A percentile compares a stretch with the other conserved stretches of the same genome.
Conservation (phyloP, 192 early-diverging fungal species). For the Paraglomus brasilianum region DNA sequence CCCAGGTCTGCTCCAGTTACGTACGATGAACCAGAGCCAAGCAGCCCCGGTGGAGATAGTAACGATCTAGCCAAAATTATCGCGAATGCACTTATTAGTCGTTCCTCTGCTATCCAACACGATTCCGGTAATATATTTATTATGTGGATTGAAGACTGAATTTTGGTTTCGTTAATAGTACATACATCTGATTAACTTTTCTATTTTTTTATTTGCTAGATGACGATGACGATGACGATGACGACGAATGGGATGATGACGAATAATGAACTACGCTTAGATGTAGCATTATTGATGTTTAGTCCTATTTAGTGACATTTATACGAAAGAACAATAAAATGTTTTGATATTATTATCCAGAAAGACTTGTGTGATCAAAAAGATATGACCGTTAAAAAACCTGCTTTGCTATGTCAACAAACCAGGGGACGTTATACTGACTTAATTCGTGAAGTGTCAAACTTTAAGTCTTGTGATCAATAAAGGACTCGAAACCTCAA, state of each 20-base stretch:
- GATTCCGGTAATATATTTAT: slow-evolving; percentile 14
- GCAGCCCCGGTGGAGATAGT: neutral
- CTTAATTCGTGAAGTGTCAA: too few species aligned
- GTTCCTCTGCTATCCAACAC: neutral
- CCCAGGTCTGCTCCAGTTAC: neutral
- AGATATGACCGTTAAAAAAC: too few species aligned
- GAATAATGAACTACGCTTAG: too few species aligned
- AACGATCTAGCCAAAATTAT: neutral
- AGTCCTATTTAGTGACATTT: too few species aligned
- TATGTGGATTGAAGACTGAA: neutral
- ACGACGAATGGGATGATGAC: slow-evolving; percentile 25
- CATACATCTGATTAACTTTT: neutral
- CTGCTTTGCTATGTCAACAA: too few species aligned
- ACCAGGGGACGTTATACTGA: too few species aligned
- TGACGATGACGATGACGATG: slow-evolving; percentile 8
- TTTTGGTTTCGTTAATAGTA: neutral
- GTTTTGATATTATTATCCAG: too few species aligned
- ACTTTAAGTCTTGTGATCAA: too few species aligned
- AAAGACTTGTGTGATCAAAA: too few species aligned
- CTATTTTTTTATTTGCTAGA: neutral
- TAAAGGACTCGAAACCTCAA: too few species aligned
- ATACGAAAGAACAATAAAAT: too few species aligned
- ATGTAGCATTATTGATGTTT: too few species aligned
- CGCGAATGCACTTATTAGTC: slow-evolving; percentile 6
- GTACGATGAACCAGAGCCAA: slow-evolving; percentile 4